Conservation (phyloP, 805 yeast genomes). For the Maudiozyma barnettii region DNA sequence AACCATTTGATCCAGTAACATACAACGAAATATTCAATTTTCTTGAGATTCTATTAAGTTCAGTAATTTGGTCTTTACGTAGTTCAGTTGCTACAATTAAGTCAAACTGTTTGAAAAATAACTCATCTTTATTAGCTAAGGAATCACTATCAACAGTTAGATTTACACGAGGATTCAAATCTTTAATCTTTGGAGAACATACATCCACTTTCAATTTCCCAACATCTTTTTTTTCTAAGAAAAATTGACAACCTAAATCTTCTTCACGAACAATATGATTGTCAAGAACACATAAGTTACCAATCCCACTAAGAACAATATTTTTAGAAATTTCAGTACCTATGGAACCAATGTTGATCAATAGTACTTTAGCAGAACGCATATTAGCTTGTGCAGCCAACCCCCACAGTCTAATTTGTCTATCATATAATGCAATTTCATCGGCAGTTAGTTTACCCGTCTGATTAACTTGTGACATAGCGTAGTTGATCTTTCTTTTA, state of each 20-base stretch:
- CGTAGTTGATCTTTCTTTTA: too few species aligned
- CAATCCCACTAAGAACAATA: constrained; percentile 80
- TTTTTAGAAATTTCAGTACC: constrained; percentile 81
- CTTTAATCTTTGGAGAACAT: constrained; percentile 47
- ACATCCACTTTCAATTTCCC: constrained; percentile 50
- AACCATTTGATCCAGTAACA: constrained; percentile 60
- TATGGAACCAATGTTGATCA: constrained; percentile 65
- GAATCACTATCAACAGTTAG: constrained; percentile 36
- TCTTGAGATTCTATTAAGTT: constrained; percentile 51
- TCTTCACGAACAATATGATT: constrained; percentile 40
- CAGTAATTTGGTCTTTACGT: constrained; percentile 30
- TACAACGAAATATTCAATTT: constrained; percentile 53
- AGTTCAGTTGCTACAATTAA: constrained; percentile 71
- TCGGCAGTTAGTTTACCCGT: constrained; percentile 35
- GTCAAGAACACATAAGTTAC: constrained; percentile 65
- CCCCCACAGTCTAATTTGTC: constrained; percentile 96
- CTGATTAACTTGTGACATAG: not conserved
- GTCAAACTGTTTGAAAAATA: constrained; percentile 48
- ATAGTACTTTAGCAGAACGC: constrained; percentile 58
- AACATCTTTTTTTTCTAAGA: constrained; percentile 44
- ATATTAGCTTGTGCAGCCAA: constrained; percentile 76
- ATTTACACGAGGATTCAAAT: constrained; percentile 72
- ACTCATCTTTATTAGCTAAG: constrained; percentile 16
- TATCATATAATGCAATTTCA: constrained; percentile 84
- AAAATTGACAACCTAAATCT: constrained; percentile 70